phyloP scores from a whole-genome alignment of 192 early-diverging fungal species.

The Polychytrium aggregatum region DNA sequence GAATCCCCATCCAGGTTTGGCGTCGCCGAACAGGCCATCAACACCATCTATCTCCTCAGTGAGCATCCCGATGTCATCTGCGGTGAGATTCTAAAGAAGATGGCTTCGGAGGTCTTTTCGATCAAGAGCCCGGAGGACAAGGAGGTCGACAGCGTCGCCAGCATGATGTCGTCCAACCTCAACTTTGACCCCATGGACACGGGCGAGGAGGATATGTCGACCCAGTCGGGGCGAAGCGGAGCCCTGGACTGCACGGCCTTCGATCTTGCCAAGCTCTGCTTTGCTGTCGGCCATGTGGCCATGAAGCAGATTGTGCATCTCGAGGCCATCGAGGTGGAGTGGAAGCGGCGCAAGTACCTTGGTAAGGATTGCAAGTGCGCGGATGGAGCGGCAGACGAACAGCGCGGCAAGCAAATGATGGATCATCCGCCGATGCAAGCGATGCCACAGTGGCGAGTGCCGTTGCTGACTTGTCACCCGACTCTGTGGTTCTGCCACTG shows the following conservation, averaged over 20 bases:
- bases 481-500: no score
- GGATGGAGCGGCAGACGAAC: no score
- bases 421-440: no score
- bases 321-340: constrained; percentile 85
- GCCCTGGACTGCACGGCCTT: no score
- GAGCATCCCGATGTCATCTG: constrained; percentile 84
- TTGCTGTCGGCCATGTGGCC: constrained; percentile 89
- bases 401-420: constrained; percentile 2
- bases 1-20: constrained; percentile 72
- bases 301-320: constrained; percentile 95
- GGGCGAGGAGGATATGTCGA: background rate
- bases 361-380: no score
- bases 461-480: no score
- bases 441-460: no score
- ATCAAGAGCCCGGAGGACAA: constrained; percentile 4
- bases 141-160: constrained; percentile 11
- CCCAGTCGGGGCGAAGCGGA: no score
- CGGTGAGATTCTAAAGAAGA: constrained; percentile 59
- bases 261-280: constrained; percentile 77
- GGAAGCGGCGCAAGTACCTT: constrained; percentile 67
- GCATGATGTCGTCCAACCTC: constrained; percentile 1
- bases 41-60: constrained; percentile 78
- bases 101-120: constrained; percentile 54
- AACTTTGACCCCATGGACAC: constrained; percentile 11
- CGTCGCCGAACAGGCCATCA: constrained; percentile 87